Conservation (phyloP, 768 basidiomycete genomes). For the Solioccasus polychromus region DNA sequence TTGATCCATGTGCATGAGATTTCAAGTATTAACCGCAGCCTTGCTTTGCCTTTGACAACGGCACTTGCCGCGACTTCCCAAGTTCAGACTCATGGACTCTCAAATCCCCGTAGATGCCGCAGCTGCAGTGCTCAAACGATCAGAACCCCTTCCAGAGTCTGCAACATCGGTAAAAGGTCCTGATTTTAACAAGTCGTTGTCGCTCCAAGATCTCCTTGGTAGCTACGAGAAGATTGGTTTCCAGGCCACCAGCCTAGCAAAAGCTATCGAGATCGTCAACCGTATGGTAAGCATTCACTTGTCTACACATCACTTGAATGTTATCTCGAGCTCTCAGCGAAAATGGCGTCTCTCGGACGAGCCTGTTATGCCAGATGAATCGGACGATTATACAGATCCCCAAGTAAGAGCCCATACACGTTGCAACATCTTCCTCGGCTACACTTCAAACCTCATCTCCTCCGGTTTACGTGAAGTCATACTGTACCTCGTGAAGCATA, state of each 20-base stretch:
- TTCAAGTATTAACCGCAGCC: too few species aligned
- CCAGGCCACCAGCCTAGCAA: conserved; percentile 91
- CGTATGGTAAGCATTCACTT: conserved; percentile 65
- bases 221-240: conserved; percentile 93
- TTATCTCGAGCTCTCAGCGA: conserved; percentile 45
- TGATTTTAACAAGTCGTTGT: conserved; percentile 68
- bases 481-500: conserved; percentile 88
- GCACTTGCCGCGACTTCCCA: conserved; percentile 25
- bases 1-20: conserved; percentile 25
- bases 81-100: conserved; percentile 8
- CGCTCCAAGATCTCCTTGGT: conserved; percentile 65
- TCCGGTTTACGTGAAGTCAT: conserved; percentile 95
- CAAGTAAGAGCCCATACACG: conserved; percentile 65
- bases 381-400: conserved; percentile 58
- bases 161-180: conserved; percentile 82
- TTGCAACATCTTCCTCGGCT: conserved; percentile 92
- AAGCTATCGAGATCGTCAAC: conserved; percentile 87
- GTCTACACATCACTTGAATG: neutral
- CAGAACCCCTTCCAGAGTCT: conserved; percentile 63
- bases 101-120: conserved; percentile 57
- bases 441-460: conserved; percentile 98
- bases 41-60: too few species aligned
- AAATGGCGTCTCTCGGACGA: conserved; percentile 90
- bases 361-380: conserved; percentile 65
- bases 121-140: conserved; percentile 74